Percentiles rank a stretch among this genome's conserved stretches.
Conservation (phyloP, 495 filamentous ascomycete species). For the Aspergillus steynii region DNA sequence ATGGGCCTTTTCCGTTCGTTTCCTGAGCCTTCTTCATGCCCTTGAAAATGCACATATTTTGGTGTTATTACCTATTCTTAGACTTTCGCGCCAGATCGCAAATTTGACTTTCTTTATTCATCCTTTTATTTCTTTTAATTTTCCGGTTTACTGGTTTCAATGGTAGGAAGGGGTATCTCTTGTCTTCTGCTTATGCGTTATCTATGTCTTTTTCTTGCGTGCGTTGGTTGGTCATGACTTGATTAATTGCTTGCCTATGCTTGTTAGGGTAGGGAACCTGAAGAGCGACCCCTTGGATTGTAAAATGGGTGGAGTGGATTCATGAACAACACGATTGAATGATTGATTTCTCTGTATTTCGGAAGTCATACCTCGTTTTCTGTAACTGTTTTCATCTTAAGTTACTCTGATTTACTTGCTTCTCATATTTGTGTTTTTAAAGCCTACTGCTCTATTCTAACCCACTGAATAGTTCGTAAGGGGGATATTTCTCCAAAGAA, state of each 20-base stretch:
- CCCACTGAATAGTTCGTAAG: no score
- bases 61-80: conserved; percentile 12
- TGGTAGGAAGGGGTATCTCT: neutral
- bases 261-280: conserved; percentile 1
- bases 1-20: conserved; percentile 15
- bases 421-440: no score
- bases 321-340: neutral
- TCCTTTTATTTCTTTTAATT: conserved; percentile 1
- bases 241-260: neutral
- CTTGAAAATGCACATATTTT: conserved; percentile 16
- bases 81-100: conserved; percentile 13
- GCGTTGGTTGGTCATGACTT: conserved; percentile 2
- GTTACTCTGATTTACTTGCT: no score
- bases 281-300: conserved; percentile 2
- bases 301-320: conserved; percentile 6
- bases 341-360: neutral
- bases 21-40: neutral
- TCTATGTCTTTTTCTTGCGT: neutral
- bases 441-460: no score
- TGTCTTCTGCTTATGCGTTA: neutral
- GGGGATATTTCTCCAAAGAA: no score
- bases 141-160: neutral
- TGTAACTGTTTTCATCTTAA: no score
- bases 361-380: no score
- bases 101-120: conserved; percentile 7